Conservation (phyloP, 768 basidiomycete genomes). For the Collybia sp. region DNA sequence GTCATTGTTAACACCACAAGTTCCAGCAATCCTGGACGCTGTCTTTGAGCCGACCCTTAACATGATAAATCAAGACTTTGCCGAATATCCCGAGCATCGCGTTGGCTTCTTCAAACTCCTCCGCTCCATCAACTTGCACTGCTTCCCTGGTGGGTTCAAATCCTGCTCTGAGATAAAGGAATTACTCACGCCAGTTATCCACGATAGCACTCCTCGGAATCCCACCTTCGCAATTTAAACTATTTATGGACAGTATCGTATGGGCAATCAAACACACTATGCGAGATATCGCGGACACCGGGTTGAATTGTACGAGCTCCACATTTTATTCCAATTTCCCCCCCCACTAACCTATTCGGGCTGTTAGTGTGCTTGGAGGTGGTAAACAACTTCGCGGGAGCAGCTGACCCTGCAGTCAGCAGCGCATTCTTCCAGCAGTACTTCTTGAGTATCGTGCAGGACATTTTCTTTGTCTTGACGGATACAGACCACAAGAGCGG, state of each 20-base stretch:
- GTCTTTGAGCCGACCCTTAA: slow-evolving; percentile 95
- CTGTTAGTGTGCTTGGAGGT: slow-evolving; percentile 83
- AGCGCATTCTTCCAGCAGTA: slow-evolving; percentile 97
- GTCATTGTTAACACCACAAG: slow-evolving; percentile 87
- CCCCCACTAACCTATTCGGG: slow-evolving; percentile 3
- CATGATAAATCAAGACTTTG: slow-evolving; percentile 99
- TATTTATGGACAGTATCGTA: slow-evolving; percentile 96
- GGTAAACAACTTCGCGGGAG: slow-evolving; percentile 86
- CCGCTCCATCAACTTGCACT: slow-evolving; percentile 85
- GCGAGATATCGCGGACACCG: slow-evolving; percentile 95
- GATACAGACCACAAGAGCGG: slow-evolving; percentile 99
- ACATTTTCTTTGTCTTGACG: slow-evolving; percentile 95
- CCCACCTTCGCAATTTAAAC: slow-evolving; percentile 91
- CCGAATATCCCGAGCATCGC: slow-evolving; percentile 98
- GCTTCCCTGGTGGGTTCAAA: slow-evolving; percentile 80
- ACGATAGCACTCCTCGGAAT: slow-evolving; percentile 71
- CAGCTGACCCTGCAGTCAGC: slow-evolving; percentile 70
- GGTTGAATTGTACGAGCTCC: slow-evolving; percentile 58
- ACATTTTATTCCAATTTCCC: slow-evolving; percentile 1
- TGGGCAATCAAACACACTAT: slow-evolving; percentile 99
- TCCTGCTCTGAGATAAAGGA: slow-evolving; percentile 1
- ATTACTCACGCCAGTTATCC: slow-evolving; percentile 3
- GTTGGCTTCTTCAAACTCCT: slow-evolving; percentile 96
- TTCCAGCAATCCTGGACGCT: slow-evolving; percentile 91
- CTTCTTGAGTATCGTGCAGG: slow-evolving; percentile 88